phyloP scores from a whole-genome alignment of 140 eudicot species.

The Senecio squalidus region DNA sequence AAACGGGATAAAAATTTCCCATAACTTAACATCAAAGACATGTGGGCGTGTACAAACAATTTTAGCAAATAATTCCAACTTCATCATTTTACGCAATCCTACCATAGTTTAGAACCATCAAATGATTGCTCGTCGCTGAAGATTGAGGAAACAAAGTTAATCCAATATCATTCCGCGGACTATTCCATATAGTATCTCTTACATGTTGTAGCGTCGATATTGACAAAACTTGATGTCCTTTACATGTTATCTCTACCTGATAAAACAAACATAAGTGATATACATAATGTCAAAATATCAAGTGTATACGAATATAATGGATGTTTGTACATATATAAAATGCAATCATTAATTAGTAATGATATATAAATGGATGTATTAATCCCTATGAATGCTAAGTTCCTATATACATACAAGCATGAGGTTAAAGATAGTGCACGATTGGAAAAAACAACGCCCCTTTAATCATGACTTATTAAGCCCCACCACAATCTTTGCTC shows the following conservation, averaged over 20 bases:
- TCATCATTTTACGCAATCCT: conserved; percentile 30
- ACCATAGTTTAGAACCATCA: conserved; percentile 73
- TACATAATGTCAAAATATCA: neutral
- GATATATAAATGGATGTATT: conserved; percentile 15
- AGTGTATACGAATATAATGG: neutral
- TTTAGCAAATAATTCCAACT: conserved; percentile 3
- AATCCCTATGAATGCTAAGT: conserved; percentile 8
- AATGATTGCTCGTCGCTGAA: conserved; percentile 43
- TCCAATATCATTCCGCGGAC: conserved; percentile 27
- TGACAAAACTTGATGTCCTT: conserved; percentile 67
- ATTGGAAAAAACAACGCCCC: conserved; percentile 26
- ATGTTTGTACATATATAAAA: neutral
- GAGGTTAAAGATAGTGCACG: conserved; percentile 39
- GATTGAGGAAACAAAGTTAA: conserved; percentile 36
- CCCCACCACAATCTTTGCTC: conserved; percentile 63
- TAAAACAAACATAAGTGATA: neutral
- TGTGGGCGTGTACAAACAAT: conserved; percentile 17
- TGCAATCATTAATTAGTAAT: neutral
- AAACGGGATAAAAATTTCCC: conserved; percentile 19
- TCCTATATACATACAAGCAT: conserved; percentile 19
- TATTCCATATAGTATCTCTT: conserved; percentile 68
- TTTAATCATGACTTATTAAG: conserved; percentile 46
- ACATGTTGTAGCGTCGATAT: conserved; percentile 70
- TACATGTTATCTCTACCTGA: conserved; percentile 87
- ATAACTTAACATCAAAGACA: conserved; percentile 23